Conservation (phyloP, 345 rosid genomes). For the Ceriops decandra region DNA sequence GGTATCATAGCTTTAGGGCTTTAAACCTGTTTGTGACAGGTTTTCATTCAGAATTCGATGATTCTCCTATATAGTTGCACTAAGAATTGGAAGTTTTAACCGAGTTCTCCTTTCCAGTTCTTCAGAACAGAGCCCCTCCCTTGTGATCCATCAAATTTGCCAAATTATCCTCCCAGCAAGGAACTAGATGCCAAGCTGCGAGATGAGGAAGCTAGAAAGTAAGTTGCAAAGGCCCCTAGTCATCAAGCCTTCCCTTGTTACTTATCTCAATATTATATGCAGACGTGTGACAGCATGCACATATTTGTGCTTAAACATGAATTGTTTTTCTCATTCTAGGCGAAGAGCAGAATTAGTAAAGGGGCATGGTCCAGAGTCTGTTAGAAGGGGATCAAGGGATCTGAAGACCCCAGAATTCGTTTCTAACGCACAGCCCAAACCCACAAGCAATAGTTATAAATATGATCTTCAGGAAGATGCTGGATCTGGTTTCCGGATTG, state of each 20-base stretch:
- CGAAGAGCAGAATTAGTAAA: conserved; percentile 52
- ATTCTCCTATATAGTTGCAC: neutral
- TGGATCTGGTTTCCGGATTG: conserved; percentile 44
- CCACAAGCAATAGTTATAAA: conserved; percentile 34
- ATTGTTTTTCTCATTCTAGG: conserved; percentile 38
- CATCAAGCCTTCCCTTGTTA: too few relatives aligned
- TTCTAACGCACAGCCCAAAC: conserved; percentile 43
- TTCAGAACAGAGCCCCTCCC: conserved; percentile 60
- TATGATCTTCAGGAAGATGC: conserved; percentile 40
- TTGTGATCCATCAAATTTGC: conserved; percentile 60
- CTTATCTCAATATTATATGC: too few relatives aligned
- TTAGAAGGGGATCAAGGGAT: conserved; percentile 57
- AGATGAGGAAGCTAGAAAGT: conserved; percentile 61
- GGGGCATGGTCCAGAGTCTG: conserved; percentile 64
- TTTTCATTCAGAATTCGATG: neutral
- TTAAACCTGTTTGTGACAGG: too few relatives aligned
- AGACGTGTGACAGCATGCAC: too few relatives aligned
- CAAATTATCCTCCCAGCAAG: conserved; percentile 78
- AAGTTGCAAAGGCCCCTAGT: neutral
- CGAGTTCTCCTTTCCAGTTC: conserved; percentile 36
- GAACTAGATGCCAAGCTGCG: conserved; percentile 68
- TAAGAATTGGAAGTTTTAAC: neutral
- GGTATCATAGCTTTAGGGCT: too few relatives aligned
- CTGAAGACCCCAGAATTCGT: conserved; percentile 61
- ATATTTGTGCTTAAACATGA: neutral